Percentiles rank a stretch among this genome's conserved stretches.
These are phyloP conservation scores for Entomortierella beljakovae DNA, from an alignment of 192 early-diverging fungal species.

Conservation along the genomic window DNA sequence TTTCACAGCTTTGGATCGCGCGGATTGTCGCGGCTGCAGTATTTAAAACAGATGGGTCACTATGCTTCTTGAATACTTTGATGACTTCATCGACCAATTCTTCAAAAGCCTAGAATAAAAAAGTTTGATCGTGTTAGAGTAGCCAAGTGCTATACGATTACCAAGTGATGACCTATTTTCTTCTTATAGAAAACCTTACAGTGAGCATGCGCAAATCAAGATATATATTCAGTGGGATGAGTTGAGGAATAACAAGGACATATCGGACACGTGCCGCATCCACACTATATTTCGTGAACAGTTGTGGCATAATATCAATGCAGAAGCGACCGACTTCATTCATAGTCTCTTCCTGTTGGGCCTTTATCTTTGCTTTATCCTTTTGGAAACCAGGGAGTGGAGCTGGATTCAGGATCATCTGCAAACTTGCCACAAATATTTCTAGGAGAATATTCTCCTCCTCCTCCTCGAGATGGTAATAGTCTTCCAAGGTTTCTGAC, in stretches of 20 bases:
- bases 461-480: constrained; percentile 58
- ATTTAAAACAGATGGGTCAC: constrained; percentile 44
- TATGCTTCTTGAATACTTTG: constrained; percentile 59
- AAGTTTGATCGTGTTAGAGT: constrained; percentile 1
- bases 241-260: constrained; percentile 54
- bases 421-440: constrained; percentile 57
- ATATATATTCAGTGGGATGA: constrained; percentile 62
- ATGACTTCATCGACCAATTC: constrained; percentile 58
- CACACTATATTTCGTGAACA: constrained; percentile 61
- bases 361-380: constrained; percentile 50
- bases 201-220: constrained; percentile 57
- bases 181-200: too few species aligned
- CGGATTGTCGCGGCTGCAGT: constrained; percentile 56
- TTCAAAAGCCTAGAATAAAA: constrained; percentile 55
- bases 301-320: constrained; percentile 49
- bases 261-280: constrained; percentile 55
- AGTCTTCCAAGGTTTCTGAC: constrained; percentile 33
- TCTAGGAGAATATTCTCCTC: constrained; percentile 69
- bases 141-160: neutral
- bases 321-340: constrained; percentile 60
- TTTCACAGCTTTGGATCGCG: constrained; percentile 50
- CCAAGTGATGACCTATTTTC: too few species aligned
- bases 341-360: constrained; percentile 45
- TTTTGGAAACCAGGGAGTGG: constrained; percentile 45
- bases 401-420: constrained; percentile 40